Percentiles rank a stretch among this genome's conserved stretches.
Conservation (phyloP, 441 rosid species). For the Sinapis alba region DNA sequence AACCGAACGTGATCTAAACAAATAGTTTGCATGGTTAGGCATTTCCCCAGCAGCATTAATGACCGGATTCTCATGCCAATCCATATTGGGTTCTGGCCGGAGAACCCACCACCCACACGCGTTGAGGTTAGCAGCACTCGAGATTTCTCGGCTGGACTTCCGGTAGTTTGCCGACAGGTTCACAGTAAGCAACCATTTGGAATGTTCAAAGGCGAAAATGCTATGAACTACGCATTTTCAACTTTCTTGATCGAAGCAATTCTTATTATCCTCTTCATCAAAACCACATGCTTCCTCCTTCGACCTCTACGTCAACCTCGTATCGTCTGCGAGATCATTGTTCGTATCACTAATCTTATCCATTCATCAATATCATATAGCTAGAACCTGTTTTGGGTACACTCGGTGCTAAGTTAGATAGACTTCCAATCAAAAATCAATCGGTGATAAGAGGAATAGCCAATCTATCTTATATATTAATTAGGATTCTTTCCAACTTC, state of each 20-base stretch:
- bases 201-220: constrained; percentile 51
- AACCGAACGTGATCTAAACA: neutral
- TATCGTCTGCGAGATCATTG: constrained; percentile 68
- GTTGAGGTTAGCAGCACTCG: constrained; percentile 3
- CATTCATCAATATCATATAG: neutral
- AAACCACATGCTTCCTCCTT: constrained; percentile 51
- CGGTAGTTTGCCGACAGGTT: constrained; percentile 41
- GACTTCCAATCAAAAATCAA: too few relatives aligned
- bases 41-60: constrained; percentile 29
- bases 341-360: constrained; percentile 16
- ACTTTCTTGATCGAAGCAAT: constrained; percentile 47
- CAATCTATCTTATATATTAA: too few relatives aligned
- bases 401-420: too few relatives aligned
- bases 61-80: constrained; percentile 5
- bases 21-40: constrained; percentile 43
- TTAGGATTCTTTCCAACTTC: too few relatives aligned
- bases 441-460: too few relatives aligned
- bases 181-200: constrained; percentile 38
- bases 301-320: constrained; percentile 74
- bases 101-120: neutral
- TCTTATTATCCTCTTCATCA: constrained; percentile 44
- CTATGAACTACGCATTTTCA: constrained; percentile 45
- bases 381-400: neutral
- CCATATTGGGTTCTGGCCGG: constrained; percentile 31
- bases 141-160: constrained; percentile 13